A percentile compares a stretch with the other conserved stretches of the same genome.
Conservation (phyloP, 495 filamentous ascomycete genomes). For the Chaetomium tenue region DNA sequence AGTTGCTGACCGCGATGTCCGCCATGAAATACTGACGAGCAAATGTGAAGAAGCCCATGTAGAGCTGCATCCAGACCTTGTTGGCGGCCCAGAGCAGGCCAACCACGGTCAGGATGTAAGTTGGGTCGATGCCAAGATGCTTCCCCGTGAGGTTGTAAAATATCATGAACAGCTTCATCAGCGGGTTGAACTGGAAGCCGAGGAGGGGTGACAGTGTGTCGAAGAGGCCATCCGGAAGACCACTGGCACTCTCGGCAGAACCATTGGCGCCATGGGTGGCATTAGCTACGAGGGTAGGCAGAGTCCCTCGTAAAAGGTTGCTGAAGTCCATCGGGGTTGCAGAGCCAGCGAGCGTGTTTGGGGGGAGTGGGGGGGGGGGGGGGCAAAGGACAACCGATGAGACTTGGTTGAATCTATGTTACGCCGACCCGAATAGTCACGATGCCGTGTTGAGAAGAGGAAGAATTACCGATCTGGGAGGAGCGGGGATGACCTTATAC, state of each 20-base stretch:
- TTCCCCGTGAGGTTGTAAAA: constrained; percentile 35
- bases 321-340: constrained; percentile 30
- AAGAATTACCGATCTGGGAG: background rate
- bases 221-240: constrained; percentile 27
- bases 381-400: background rate
- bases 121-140: constrained; percentile 42
- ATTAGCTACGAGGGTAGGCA: constrained; percentile 32
- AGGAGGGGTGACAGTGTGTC: constrained; percentile 33
- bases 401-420: background rate
- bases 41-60: constrained; percentile 27
- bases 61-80: constrained; percentile 37
- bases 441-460: background rate
- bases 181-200: constrained; percentile 34
- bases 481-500: constrained; percentile 9
- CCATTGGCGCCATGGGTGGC: constrained; percentile 22
- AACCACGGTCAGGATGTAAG: constrained; percentile 36
- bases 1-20: constrained; percentile 53
- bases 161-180: constrained; percentile 32
- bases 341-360: background rate
- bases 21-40: constrained; percentile 52
- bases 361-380: background rate
- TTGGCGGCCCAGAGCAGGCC: constrained; percentile 43
- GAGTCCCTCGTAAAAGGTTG: constrained; percentile 23
- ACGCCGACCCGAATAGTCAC: background rate
- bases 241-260: constrained; percentile 5